Percentiles rank a stretch among this genome's conserved stretches.
phyloP scores from a whole-genome alignment of 306 rosid species.

The Astragalus membranaceus region DNA sequence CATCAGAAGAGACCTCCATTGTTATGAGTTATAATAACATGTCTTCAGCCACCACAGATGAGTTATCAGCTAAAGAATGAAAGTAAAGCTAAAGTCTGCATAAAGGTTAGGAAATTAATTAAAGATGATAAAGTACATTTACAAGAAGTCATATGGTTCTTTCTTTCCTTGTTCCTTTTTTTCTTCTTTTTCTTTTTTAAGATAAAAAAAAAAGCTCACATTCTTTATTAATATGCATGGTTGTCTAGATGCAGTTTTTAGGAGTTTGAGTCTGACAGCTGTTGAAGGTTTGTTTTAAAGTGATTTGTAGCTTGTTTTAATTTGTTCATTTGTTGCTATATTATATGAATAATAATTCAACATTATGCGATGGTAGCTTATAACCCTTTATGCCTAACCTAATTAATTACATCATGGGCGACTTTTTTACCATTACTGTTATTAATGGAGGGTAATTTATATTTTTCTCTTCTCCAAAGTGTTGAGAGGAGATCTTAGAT shows the following conservation, averaged over 20 bases:
- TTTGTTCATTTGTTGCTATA: conserved; percentile 25
- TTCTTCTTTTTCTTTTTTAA: neutral
- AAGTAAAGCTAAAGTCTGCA: neutral
- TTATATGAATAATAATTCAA: neutral
- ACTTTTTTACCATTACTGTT: neutral
- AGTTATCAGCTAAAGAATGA: conserved; percentile 1
- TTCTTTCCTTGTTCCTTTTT: neutral
- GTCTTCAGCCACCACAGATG: conserved; percentile 85
- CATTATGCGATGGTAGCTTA: neutral
- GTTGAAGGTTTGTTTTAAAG: conserved; percentile 38
- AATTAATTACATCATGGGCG: neutral
- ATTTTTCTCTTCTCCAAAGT: neutral
- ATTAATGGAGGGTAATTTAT: neutral
- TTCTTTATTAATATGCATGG: conserved; percentile 34
- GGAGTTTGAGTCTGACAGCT: conserved; percentile 42
- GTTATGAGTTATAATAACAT: conserved; percentile 55
- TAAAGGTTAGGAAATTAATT: neutral
- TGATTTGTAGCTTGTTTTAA: conserved; percentile 33
- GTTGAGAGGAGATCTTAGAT: too few relatives aligned
- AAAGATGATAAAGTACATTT: neutral
- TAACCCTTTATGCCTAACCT: conserved; percentile 8
- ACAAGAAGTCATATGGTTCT: conserved; percentile 9
- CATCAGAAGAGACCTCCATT: conserved; percentile 65
- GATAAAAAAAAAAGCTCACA: conserved; percentile 12
- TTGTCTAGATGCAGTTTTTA: conserved; percentile 26